Percentiles rank a stretch among this genome's conserved stretches.
These are phyloP conservation scores for Arthrobotrys sinensis DNA, from an alignment of 2,329 filamentous ascomycete species.

Conservation along the genomic window DNA sequence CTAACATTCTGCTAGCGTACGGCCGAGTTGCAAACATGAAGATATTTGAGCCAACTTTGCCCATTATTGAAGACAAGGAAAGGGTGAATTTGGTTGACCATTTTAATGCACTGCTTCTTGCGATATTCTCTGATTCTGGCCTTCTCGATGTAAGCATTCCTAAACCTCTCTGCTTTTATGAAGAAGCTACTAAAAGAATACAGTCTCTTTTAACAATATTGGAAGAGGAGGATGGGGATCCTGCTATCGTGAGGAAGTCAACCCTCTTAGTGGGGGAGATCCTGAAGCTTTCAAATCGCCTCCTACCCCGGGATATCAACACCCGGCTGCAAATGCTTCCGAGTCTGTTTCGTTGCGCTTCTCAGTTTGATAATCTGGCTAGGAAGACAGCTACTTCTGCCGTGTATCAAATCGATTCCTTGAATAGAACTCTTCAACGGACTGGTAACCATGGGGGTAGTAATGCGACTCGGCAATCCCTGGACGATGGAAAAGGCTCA, in stretches of 20 bases:
- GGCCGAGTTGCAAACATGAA: constrained; percentile 91
- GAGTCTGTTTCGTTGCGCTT: constrained; percentile 83
- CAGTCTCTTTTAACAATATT: constrained; percentile 64
- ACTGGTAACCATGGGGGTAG: constrained; percentile 66
- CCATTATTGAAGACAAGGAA: constrained; percentile 76
- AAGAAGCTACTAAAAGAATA: background rate
- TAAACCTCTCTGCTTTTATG: background rate
- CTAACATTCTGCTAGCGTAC: constrained; percentile 72
- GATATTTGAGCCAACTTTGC: constrained; percentile 70
- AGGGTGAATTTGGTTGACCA: constrained; percentile 92
- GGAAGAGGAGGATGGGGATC: constrained; percentile 71
- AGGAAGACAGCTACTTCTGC: constrained; percentile 85
- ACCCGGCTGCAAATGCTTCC: constrained; percentile 88
- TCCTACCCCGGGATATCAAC: constrained; percentile 86
- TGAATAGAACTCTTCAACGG: constrained; percentile 90
- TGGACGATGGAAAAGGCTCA: constrained; percentile 67
- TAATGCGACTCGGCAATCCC: constrained; percentile 18
- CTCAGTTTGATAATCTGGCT: constrained; percentile 78
- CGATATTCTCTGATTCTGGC: constrained; percentile 86
- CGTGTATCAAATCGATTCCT: constrained; percentile 97
- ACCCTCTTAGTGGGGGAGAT: constrained; percentile 92
- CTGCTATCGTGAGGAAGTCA: constrained; percentile 77
- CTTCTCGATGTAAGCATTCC: constrained; percentile 72
- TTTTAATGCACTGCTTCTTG: constrained; percentile 89
- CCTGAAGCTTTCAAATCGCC: constrained; percentile 86